These are phyloP conservation scores for Bauhinia variegata DNA, from an alignment of 306 rosid genomes.

Conservation along the genomic window DNA sequence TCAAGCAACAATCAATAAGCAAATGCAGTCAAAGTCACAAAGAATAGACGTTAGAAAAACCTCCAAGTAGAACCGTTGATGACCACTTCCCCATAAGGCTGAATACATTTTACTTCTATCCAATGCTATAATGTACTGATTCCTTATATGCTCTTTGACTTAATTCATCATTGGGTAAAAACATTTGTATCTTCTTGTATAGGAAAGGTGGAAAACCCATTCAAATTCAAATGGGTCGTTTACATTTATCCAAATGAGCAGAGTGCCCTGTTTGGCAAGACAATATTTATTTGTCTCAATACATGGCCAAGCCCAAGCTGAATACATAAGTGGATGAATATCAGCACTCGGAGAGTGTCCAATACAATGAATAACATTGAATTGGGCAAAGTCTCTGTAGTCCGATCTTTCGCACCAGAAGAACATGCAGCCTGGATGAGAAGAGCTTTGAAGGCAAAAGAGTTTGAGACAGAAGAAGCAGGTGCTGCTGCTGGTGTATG, in stretches of 20 bases:
- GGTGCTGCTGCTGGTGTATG: constrained; percentile 49
- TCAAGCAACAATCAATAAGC: no score
- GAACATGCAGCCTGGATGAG: constrained; percentile 38
- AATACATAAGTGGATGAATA: neutral
- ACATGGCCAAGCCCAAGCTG: constrained; percentile 12
- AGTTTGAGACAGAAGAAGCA: constrained; percentile 26
- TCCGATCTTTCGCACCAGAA: constrained; percentile 3
- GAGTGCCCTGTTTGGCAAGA: constrained; percentile 6
- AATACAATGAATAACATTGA: no score
- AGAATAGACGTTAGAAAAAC: no score
- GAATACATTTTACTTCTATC: no score
- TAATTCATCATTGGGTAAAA: neutral
- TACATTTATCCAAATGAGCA: neutral
- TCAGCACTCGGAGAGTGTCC: neutral
- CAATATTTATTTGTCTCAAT: neutral
- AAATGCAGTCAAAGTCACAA: no score
- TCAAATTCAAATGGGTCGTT: constrained; percentile 25
- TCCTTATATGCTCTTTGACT: no score
- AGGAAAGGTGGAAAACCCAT: neutral
- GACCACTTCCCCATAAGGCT: no score
- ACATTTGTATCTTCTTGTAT: constrained; percentile 11
- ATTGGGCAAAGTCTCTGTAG: neutral
- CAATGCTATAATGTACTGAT: no score
- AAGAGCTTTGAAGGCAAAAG: constrained; percentile 13
- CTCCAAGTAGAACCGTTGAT: no score